phyloP scores from a whole-genome alignment of 805 yeast genomes.

The Millerozyma acaciae region DNA sequence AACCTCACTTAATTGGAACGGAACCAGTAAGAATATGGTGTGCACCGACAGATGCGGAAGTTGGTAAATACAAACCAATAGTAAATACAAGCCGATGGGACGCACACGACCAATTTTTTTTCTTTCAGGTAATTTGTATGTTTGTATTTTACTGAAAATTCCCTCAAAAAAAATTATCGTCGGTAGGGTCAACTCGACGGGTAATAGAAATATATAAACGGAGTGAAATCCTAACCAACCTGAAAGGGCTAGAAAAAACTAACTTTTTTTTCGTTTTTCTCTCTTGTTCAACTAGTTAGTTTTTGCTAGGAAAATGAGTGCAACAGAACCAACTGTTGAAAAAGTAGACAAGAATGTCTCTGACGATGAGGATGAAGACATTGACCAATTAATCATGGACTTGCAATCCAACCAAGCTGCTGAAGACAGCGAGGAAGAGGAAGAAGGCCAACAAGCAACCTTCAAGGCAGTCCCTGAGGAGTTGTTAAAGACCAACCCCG shows the following conservation, averaged over 20 bases:
- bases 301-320: constrained; percentile 19
- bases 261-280: constrained; percentile 1
- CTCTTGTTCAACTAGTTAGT: constrained; percentile 1
- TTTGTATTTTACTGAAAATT: constrained; percentile 1
- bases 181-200: background rate
- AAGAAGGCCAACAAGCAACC: constrained; percentile 30
- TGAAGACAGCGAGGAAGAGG: constrained; percentile 55
- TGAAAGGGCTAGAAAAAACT: background rate
- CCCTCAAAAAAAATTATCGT: constrained; percentile 5
- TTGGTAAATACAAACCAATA: no score
- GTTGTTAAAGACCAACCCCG: constrained; percentile 76
- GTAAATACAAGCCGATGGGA: no score
- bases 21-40: no score
- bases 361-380: constrained; percentile 52
- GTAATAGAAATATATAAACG: constrained; percentile 1
- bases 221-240: background rate
- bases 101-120: no score
- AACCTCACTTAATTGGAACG: no score
- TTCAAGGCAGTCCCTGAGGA: constrained; percentile 82
- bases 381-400: constrained; percentile 67
- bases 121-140: constrained; percentile 1
- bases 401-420: constrained; percentile 65
- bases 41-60: no score
- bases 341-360: constrained; percentile 50
- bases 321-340: constrained; percentile 54